Base-by-base conservation (phyloP, 176 grass and related monocot genomes). In the Dendrocalamus sinicus region DNA sequence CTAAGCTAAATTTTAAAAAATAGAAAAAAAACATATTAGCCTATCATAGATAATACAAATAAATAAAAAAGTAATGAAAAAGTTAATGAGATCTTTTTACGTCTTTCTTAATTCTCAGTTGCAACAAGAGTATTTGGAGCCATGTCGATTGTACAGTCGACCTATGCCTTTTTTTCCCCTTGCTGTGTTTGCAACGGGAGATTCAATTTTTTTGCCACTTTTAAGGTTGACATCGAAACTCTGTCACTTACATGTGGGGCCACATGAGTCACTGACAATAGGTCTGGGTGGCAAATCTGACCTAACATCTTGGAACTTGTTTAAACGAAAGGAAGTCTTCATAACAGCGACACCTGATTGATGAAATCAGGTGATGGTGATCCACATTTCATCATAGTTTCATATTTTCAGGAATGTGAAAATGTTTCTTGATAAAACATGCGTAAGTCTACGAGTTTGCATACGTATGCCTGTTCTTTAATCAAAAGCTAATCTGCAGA, bases 401-500 rank as follows among this genome's bases (percentile, higher is more conserved):
- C 57, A 75, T 62, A 67, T 15, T 44, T 76, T n/a, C 30, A 16
- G 22, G 20, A n/a, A 40, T 60, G 37, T 43, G 40, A 48, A 51
- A 67, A 9, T 4, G 2, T 32, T 40, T 67, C 12, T 52, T 26
- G 26, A 70, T 83, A 77, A 82, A 82, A 24, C 70, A 83, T 32
- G 39, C 16, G 8, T 2, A 67, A 67, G 70, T 72, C 10, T 10
- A 10, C 43, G 44, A 53, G 57, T 24, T 20, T 50, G 58, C 53
- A 68, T 20, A 73, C 22, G 61, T 60, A 16, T 8, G 66, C 50
- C 1, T 54, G 12, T 10, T 75, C 81, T 91, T 88, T 84, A 76
- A 71, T 75, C 70, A 44, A 86, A 88, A 79, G 80, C 16, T 78
- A 78, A 84, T 71, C 81, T 19, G 76, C 47, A 53, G 45, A 72